phyloP scores from a whole-genome alignment of 2,329 filamentous ascomycete genomes.

The Atkinsonella hypoxylon region DNA sequence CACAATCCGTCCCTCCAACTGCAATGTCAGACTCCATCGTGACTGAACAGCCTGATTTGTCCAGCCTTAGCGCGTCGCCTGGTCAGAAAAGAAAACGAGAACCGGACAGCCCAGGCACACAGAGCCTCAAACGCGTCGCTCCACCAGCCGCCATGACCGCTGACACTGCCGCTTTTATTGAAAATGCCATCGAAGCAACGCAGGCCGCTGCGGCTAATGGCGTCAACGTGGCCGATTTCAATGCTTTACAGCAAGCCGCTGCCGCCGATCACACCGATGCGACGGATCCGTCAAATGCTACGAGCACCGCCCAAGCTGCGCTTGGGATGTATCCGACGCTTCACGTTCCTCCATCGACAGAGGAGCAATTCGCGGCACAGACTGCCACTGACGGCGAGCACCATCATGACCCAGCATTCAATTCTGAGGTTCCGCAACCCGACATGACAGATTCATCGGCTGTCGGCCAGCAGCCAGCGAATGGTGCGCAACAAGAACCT shows the following conservation, averaged over 20 bases:
- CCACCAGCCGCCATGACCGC: conserved; percentile 33
- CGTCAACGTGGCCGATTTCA: conserved; percentile 42
- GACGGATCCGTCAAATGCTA: conserved; percentile 39
- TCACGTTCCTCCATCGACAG: conserved; percentile 44
- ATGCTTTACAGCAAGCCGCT: conserved; percentile 42
- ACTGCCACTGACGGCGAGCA: conserved; percentile 21
- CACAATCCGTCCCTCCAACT: not conserved
- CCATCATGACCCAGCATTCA: conserved; percentile 21
- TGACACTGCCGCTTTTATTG: conserved; percentile 40
- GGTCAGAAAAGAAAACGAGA: conserved; percentile 45
- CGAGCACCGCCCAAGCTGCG: conserved; percentile 47
- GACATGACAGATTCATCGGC: conserved; percentile 16
- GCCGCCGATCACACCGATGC: conserved; percentile 33
- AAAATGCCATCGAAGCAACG: conserved; percentile 36
- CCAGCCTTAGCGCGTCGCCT: conserved; percentile 29
- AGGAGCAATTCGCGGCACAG: conserved; percentile 49
- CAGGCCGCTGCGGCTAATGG: conserved; percentile 26
- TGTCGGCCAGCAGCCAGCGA: conserved; percentile 20
- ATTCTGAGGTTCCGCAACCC: conserved; percentile 20
- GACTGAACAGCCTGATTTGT: conserved; percentile 36
- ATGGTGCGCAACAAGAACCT: conserved; percentile 27
- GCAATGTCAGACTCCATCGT: conserved; percentile 36
- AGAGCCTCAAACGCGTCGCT: conserved; percentile 37
- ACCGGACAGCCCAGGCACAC: conserved; percentile 35
- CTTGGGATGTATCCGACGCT: conserved; percentile 48